Base-by-base conservation (phyloP, 441 rosid species). In the Gossypium schwendimanii region DNA sequence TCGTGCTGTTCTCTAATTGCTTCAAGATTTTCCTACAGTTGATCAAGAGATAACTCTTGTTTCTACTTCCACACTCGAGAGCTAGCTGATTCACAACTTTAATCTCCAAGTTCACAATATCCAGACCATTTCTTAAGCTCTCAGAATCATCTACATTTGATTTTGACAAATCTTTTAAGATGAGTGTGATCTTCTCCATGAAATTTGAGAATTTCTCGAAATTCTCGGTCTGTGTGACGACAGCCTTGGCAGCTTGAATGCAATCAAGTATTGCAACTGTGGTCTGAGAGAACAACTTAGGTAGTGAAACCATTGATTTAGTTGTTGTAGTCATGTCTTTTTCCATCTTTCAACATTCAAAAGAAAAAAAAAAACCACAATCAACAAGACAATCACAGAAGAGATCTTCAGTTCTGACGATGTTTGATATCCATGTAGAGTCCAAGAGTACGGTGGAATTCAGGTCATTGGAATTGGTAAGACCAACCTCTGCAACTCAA, bases 171-270 rank as follows among this genome's bases (percentile, higher is more conserved):
- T 82, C 83, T 63, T 77, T 82, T 18, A 82, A 26, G 31, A 79
- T n/a, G 54, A 50, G 70, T 18, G 52, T 61, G 5, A 65, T 67
- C 61, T 72, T 73, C 45, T 78, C 83, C 54, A 82, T 55, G 72
- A 72, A 82, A 59, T 52, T 62, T 4, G 78, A 77, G 70, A 82
- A 79, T 70, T 69, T 82, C 33, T 73, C 54, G 60, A 82, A 77
- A 77, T 52, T 75, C 12, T 82, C 80, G 49, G 59, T 75, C 80
- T 80, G 83, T 54, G 75, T 52, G 2, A 62, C 21, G 14, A 80
- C 81, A 62, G 66, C 24, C 20, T 76, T 71, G 12, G 75, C 80
- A 14, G 85, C 74, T 31, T 59, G 71, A 20, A 67, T 69, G 20
- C 80, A 73, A 45, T 80, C 81, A 60, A 49, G 70, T 54, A 73